phyloP scores from a whole-genome alignment of 2,329 filamentous ascomycete genomes.

The Pseudogymnoascus sp. region DNA sequence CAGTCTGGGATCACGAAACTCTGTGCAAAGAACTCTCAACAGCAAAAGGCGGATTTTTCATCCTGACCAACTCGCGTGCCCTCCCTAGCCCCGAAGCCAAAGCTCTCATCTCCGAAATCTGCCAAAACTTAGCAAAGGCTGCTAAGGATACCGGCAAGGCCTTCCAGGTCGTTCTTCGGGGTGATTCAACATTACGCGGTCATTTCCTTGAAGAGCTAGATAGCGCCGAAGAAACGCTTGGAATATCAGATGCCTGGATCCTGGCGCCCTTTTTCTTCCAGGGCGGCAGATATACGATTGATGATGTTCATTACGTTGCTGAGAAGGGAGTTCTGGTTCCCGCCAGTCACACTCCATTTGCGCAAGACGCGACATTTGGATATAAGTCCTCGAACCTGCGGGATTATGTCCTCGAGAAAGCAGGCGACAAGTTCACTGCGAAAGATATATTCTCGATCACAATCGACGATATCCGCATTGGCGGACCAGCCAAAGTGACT shows the following conservation, averaged over 20 bases:
- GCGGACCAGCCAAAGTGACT: conserved; percentile 37
- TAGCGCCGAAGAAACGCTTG: conserved; percentile 42
- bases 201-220: conserved; percentile 51
- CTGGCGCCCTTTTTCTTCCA: conserved; percentile 53
- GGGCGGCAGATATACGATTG: conserved; percentile 49
- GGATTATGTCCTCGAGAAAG: conserved; percentile 49
- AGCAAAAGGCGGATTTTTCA: conserved; percentile 45
- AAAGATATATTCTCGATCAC: conserved; percentile 38
- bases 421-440: conserved; percentile 31
- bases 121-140: conserved; percentile 40
- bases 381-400: conserved; percentile 46
- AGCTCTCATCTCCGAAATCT: conserved; percentile 43
- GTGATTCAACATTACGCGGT: conserved; percentile 49
- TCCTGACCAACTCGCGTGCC: conserved; percentile 52
- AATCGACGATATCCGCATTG: conserved; percentile 40
- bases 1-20: conserved; percentile 42
- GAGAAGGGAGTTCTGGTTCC: conserved; percentile 43
- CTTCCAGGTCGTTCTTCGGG: conserved; percentile 49
- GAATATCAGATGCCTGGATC: conserved; percentile 44
- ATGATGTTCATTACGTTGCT: conserved; percentile 51
- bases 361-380: conserved; percentile 50
- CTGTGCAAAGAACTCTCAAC: conserved; percentile 39
- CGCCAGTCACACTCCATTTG: conserved; percentile 47
- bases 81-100: conserved; percentile 42
- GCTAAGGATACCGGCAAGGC: conserved; percentile 31